Percentiles rank a stretch among this genome's conserved stretches.
These are phyloP conservation scores for Pachysandra terminalis DNA, from an alignment of 164 flowering plant species.

Conservation along the genomic window DNA sequence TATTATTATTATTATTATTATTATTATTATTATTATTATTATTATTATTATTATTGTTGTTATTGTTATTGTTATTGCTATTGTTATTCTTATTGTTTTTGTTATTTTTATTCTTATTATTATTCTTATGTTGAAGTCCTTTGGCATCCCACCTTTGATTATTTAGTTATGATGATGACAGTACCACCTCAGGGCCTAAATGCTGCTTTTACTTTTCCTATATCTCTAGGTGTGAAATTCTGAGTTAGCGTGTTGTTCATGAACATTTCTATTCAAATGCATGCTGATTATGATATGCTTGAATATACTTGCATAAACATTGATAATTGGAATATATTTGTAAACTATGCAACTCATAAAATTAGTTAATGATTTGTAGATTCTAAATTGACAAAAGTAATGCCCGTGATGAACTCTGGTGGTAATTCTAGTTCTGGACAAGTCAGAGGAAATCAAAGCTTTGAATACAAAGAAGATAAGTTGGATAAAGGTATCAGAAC, in stretches of 20 bases:
- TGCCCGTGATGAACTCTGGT: constrained; percentile 12
- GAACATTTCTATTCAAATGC: neutral
- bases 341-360: neutral
- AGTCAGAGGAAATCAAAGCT: constrained; percentile 14
- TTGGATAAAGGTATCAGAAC: constrained; percentile 10
- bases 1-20: too few relatives aligned
- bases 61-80: too few relatives aligned
- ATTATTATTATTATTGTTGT: too few relatives aligned
- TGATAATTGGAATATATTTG: neutral
- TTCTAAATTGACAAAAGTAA: constrained; percentile 21
- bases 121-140: neutral
- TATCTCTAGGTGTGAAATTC: neutral
- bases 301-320: neutral
- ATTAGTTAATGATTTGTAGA: constrained; percentile 29
- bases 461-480: constrained; percentile 18
- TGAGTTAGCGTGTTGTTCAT: neutral
- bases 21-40: too few relatives aligned
- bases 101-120: neutral
- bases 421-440: constrained; percentile 24
- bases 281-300: too few relatives aligned
- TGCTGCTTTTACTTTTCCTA: neutral
- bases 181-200: neutral
- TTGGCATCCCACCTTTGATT: too few relatives aligned
- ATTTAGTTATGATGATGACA: neutral
- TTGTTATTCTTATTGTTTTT: too few relatives aligned